These are phyloP conservation scores for Lumnitzera racemosa DNA, from an alignment of 345 rosid species.

Conservation along the genomic window DNA sequence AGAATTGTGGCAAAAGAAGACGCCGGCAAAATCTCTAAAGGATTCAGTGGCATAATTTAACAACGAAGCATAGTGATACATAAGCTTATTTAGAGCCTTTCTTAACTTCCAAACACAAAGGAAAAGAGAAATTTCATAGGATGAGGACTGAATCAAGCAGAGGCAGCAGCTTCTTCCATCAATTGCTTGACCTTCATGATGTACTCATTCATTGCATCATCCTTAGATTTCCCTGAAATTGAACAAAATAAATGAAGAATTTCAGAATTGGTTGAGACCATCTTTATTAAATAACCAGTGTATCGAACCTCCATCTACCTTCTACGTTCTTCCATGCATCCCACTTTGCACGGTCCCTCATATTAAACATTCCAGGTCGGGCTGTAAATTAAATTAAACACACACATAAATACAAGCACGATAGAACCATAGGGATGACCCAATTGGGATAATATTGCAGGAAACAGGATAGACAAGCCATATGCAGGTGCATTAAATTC, in stretches of 20 bases:
- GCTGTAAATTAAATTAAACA: slow-evolving; percentile 22
- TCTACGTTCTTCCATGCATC: slow-evolving; percentile 98
- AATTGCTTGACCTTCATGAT: slow-evolving; percentile 24
- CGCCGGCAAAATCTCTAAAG: no score
- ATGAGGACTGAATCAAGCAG: not conserved
- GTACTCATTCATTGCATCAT: slow-evolving; percentile 22
- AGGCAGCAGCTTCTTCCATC: slow-evolving; percentile 14
- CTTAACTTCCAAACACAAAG: not conserved
- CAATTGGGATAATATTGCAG: not conserved
- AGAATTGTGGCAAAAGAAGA: no score
- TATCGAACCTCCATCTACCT: slow-evolving; percentile 27
- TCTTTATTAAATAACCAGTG: not conserved
- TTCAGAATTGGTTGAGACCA: not conserved
- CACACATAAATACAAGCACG: not conserved
- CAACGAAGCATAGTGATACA: no score
- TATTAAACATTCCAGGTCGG: slow-evolving; percentile 85
- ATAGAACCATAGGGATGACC: not conserved
- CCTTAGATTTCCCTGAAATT: slow-evolving; percentile 16
- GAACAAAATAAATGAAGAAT: not conserved
- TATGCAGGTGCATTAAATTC: no score
- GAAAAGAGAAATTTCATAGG: not conserved
- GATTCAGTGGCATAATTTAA: no score
- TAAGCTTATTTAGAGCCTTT: not conserved
- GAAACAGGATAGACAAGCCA: no score
- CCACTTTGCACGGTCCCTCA: slow-evolving; percentile 90